Conservation (phyloP, 1,139 yeast genomes). For the Petasospora fabianii region DNA sequence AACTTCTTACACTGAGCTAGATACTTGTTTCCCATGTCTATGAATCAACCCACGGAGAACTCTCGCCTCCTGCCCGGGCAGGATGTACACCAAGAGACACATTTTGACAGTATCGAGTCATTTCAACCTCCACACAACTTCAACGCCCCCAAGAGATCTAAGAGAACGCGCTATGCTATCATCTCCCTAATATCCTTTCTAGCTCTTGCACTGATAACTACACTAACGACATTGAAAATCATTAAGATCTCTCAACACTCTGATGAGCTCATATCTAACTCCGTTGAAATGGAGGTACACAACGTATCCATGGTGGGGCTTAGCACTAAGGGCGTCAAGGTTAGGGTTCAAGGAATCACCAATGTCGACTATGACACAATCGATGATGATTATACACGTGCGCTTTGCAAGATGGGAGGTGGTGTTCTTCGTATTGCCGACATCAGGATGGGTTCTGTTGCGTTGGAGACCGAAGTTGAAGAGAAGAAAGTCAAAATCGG, state of each 20-base stretch:
- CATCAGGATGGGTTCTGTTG: constrained; percentile 17
- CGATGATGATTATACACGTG: constrained; percentile 24
- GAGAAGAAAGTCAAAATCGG: constrained; percentile 19
- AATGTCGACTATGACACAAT: constrained; percentile 30
- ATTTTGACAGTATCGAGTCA: too few species aligned
- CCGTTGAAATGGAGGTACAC: constrained; percentile 30
- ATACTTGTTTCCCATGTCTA: too few species aligned
- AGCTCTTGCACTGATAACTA: too few species aligned
- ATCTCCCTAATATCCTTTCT: too few species aligned
- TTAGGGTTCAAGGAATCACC: constrained; percentile 30
- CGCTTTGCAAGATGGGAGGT: constrained; percentile 31
- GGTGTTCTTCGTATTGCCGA: constrained; percentile 24
- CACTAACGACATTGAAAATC: too few species aligned
- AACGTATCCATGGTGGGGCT: constrained; percentile 31
- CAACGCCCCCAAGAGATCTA: too few species aligned
- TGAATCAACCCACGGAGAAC: too few species aligned
- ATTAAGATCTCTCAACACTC: constrained; percentile 13
- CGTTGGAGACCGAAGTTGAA: constrained; percentile 22
- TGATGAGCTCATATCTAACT: constrained; percentile 30
- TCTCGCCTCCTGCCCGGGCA: too few species aligned
- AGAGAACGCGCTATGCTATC: too few species aligned
- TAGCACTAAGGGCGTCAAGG: constrained; percentile 28
- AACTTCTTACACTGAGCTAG: too few species aligned
- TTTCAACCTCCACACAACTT: too few species aligned
- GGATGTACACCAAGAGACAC: too few species aligned